Evolutionary conservation across 495 filamentous ascomycete genomes (phyloP), one percentile per base, ranked within the genome.

Genomic region (Neurospora terricola): DNA sequence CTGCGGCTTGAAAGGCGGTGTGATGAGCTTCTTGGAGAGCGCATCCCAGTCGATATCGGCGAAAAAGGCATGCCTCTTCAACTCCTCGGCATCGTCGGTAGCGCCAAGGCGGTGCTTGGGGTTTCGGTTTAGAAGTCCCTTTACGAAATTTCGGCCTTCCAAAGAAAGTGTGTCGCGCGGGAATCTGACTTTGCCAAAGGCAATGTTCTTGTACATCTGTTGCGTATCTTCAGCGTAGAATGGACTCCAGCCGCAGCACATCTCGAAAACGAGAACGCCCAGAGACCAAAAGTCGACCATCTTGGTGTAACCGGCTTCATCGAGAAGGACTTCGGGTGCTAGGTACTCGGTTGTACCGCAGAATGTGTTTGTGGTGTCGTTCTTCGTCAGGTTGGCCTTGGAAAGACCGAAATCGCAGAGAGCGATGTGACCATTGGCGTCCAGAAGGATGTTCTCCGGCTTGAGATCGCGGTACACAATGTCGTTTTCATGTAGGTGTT

Each of bases 221-320:
- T 99, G 96, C 3, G 95, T 98, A 76, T 99, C 96, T 75, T 99
- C 96, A 72, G 96, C 96, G 78, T 98, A 99, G 83, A 99, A 99
- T 0, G 96, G 96, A 77, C 93, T 97, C 96, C 96, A 99, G 3
- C 96, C 96, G 78, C 96, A 99, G 82, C 95, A 98, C 96, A 99
- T 99, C 82, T 99, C 96, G 80, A 99, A 99, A 11, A 99, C 96
- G 30, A 99, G 88, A 16, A 99, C 96, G 68, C 96, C 96, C 48
- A 99, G 87, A 7, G 96, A 98, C 96, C 96, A 99, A 82, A 99
- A 99, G 81, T 99, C 96, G 4, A 99, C 96, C 96, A 99, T 98
- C 83, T 98, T 99, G 16, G 96, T 98, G 79, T 99, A 99, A n/a
- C 96, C 96, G 75, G 92, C 90, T 80, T 98, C 96, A 78, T 99